Evolutionary conservation across 2,329 filamentous ascomycete genomes (phyloP).

Genomic region (Diatrype stigma): DNA sequence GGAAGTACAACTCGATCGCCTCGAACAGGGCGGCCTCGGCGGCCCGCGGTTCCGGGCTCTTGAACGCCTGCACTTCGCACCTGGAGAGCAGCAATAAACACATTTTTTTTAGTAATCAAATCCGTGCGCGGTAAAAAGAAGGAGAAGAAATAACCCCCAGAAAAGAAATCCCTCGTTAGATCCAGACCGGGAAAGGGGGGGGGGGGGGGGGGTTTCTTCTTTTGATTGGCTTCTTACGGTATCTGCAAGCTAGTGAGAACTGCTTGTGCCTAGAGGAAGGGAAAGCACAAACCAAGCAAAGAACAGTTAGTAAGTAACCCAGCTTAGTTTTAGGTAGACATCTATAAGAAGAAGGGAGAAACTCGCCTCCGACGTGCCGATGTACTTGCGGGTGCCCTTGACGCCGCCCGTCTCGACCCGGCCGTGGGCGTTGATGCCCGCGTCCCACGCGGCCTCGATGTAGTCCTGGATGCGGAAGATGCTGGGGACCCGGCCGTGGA

Average conservation of each 20-base stretch:
- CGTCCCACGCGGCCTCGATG: constrained; percentile 86
- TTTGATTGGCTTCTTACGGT: constrained; percentile 39
- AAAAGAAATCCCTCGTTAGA: no score
- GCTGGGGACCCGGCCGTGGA: constrained; percentile 61
- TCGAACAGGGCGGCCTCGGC: constrained; percentile 57
- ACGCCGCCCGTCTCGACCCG: constrained; percentile 83
- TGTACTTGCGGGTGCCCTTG: constrained; percentile 86
- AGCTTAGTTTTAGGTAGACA: no score
- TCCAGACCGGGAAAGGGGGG: background rate
- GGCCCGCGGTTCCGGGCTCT: constrained; percentile 40
- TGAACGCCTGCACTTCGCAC: constrained; percentile 60
- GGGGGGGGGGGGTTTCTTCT: no score
- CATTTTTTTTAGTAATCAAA: constrained; percentile 4
- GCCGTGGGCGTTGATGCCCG: constrained; percentile 71
- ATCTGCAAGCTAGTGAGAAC: constrained; percentile 69
- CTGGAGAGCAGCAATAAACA: constrained; percentile 33
- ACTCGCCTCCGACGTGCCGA: constrained; percentile 81
- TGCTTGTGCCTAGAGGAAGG: constrained; percentile 72
- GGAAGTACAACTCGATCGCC: constrained; percentile 72
- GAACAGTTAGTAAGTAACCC: no score
- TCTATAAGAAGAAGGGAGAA: background rate
- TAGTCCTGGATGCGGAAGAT: constrained; percentile 80
- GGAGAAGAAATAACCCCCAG: no score
- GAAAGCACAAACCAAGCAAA: no score
- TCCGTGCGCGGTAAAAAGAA: no score